Conservation (phyloP, 2,329 filamentous ascomycete species). For the Escovopsis sp. region DNA sequence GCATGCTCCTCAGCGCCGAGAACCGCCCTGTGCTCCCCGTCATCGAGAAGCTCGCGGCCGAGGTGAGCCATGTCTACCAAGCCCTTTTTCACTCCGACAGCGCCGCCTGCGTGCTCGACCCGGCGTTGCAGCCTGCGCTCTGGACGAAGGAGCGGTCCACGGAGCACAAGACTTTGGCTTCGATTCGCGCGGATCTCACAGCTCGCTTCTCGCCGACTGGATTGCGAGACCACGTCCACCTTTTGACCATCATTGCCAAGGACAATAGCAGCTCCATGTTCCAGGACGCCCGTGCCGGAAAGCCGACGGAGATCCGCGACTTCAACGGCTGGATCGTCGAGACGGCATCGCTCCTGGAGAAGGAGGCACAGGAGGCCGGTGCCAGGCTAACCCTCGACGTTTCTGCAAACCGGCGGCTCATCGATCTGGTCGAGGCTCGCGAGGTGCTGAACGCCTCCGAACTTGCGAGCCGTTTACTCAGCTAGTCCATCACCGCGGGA, state of each 20-base stretch:
- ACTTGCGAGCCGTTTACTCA: constrained; percentile 12
- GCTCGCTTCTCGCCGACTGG: constrained; percentile 26
- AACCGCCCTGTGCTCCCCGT: constrained; percentile 35
- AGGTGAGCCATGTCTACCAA: constrained; percentile 60
- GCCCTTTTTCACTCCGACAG: constrained; percentile 47
- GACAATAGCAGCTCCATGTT: constrained; percentile 48
- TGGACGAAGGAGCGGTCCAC: background rate
- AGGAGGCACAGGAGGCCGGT: constrained; percentile 3
- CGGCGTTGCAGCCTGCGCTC: background rate
- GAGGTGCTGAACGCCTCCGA: constrained; percentile 19
- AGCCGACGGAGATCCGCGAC: constrained; percentile 39
- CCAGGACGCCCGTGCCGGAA: constrained; percentile 39
- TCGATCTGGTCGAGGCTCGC: constrained; percentile 27
- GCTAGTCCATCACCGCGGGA: background rate
- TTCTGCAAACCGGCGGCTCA: constrained; percentile 25
- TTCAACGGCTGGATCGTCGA: constrained; percentile 46
- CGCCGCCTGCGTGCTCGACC: constrained; percentile 23
- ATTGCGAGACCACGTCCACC: constrained; percentile 31
- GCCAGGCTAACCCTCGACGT: constrained; percentile 11
- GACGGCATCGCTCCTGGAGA: constrained; percentile 25
- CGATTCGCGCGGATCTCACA: constrained; percentile 1
- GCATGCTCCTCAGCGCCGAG: constrained; percentile 52
- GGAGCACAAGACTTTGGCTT: no score
- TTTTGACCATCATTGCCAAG: constrained; percentile 31
- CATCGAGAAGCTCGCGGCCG: constrained; percentile 56